Percentiles rank a stretch among this genome's conserved stretches.
Conservation (phyloP, 2,329 filamentous ascomycete genomes). For the Pseudogymnoascus sp. region DNA sequence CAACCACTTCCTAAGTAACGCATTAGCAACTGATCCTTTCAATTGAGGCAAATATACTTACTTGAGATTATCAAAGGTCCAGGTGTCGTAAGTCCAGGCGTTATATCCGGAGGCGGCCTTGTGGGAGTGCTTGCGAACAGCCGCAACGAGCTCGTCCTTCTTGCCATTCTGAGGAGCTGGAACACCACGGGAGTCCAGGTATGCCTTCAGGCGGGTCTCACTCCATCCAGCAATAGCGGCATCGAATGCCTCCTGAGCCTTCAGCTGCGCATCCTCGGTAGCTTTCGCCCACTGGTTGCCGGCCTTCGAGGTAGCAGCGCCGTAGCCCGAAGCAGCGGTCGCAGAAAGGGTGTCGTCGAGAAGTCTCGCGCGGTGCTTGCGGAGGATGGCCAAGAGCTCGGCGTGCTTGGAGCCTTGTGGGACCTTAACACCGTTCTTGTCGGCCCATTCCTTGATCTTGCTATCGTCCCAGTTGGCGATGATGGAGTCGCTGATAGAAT, state of each 20-base stretch:
- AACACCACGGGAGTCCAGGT: constrained; percentile 69
- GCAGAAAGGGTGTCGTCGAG: constrained; percentile 58
- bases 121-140: constrained; percentile 67
- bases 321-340: constrained; percentile 53
- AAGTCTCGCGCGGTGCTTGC: constrained; percentile 74
- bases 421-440: constrained; percentile 83
- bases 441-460: constrained; percentile 84
- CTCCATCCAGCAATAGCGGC: constrained; percentile 59
- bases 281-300: constrained; percentile 72
- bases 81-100: constrained; percentile 75
- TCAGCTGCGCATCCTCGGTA: constrained; percentile 60
- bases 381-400: constrained; percentile 81
- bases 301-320: constrained; percentile 67
- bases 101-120: constrained; percentile 62
- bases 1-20: constrained; percentile 39
- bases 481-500: constrained; percentile 72
- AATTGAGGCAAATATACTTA: constrained; percentile 27
- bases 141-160: constrained; percentile 65
- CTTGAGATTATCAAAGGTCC: constrained; percentile 65
- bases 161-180: constrained; percentile 67
- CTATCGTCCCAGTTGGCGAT: constrained; percentile 87
- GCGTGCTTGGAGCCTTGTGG: constrained; percentile 89
- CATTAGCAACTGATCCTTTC: background rate
- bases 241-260: constrained; percentile 62
- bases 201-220: constrained; percentile 70